Percentiles rank a stretch among this genome's conserved stretches.
Evolutionary conservation across 176 grass and related monocot species (phyloP).

Genomic region (Aegilops longissima): DNA sequence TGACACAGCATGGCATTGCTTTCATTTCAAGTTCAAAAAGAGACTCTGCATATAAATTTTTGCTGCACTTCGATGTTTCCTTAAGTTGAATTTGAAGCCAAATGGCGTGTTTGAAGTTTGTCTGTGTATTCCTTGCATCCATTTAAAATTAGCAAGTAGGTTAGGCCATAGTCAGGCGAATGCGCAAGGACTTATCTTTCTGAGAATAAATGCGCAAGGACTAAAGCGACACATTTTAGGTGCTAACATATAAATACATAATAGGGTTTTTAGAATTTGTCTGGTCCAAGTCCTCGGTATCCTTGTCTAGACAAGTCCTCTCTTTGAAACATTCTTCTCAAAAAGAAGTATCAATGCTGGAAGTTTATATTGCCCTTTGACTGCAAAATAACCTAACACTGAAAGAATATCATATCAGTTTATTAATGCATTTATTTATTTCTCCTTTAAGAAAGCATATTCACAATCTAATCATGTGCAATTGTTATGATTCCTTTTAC

Average conservation of each 20-base stretch:
- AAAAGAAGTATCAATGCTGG: background rate
- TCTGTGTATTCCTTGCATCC: background rate
- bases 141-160: slow-evolving; percentile 17
- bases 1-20: background rate
- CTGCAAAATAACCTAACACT: background rate
- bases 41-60: background rate
- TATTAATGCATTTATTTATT: background rate
- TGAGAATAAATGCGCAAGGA: background rate
- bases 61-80: background rate
- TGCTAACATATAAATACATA: background rate
- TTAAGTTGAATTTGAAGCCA: background rate
- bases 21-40: background rate
- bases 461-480: background rate
- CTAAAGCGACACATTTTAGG: background rate
- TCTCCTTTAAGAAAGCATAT: background rate
- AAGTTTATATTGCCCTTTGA: background rate
- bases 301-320: background rate
- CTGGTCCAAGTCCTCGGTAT: background rate
- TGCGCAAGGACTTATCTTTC: too few species aligned
- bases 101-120: background rate
- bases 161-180: background rate
- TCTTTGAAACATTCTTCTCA: background rate
- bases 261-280: background rate
- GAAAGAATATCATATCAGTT: background rate
- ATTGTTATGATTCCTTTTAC: background rate